phyloP scores from a whole-genome alignment of 2,329 filamentous ascomycete genomes.

The Aspergillus sergii region DNA sequence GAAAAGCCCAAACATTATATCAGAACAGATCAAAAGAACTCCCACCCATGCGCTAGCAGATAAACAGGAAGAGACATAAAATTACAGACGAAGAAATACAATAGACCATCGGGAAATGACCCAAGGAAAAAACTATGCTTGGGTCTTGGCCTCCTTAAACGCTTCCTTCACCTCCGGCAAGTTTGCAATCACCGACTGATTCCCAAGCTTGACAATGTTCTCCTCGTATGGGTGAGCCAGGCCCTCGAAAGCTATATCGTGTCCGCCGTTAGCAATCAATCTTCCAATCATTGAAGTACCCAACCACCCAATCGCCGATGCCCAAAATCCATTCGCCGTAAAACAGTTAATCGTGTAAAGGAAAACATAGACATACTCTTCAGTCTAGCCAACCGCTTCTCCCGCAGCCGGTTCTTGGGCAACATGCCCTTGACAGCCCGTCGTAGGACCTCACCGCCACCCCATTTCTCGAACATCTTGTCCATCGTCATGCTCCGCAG shows the following conservation, averaged over 20 bases:
- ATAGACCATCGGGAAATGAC: conserved; percentile 19
- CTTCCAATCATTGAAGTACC: not conserved
- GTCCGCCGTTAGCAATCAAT: not conserved
- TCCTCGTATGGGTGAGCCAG: conserved; percentile 84
- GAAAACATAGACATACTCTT: conserved; percentile 61
- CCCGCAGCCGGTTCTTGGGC: conserved; percentile 91
- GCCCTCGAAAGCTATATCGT: conserved; percentile 77
- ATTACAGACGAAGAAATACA: conserved; percentile 31
- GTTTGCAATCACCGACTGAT: conserved; percentile 48
- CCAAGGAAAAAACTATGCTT: conserved; percentile 8
- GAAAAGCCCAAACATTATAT: conserved; percentile 4
- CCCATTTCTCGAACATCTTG: conserved; percentile 88
- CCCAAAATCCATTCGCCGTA: not conserved
- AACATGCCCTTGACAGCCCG: conserved; percentile 96
- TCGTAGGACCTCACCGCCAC: conserved; percentile 85
- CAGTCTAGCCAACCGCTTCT: conserved; percentile 81
- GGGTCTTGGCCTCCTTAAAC: conserved; percentile 32
- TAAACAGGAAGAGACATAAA: conserved; percentile 26
- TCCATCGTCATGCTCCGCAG: conserved; percentile 93
- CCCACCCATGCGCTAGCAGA: conserved; percentile 45
- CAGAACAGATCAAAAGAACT: conserved; percentile 31
- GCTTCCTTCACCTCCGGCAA: conserved; percentile 40
- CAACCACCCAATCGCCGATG: not conserved
- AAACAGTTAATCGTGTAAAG: conserved; percentile 14
- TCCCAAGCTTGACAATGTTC: conserved; percentile 77